Base-by-base conservation (phyloP, 2,329 filamentous ascomycete species). In the Penicillium sp. region DNA sequence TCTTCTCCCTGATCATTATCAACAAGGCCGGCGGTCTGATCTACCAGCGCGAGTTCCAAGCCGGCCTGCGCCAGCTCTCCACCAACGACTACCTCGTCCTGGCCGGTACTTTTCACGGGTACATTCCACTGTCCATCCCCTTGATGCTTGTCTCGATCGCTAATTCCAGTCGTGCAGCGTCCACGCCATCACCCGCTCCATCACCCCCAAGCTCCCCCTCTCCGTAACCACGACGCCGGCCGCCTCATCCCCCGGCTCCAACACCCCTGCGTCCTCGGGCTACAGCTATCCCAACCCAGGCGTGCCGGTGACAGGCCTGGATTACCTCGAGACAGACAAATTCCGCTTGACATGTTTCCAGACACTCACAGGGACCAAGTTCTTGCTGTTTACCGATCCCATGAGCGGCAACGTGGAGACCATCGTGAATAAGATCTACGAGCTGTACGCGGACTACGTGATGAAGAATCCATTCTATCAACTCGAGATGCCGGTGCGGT, bases 391-490 rank as follows among this genome's bases (percentile, higher is more conserved):
- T 64, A 96, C 93, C 39, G 93, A 97, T 67, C 83, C 83, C 11
- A 81, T 87, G 50, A 90, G 94, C 71, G 80, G 53, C 17, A 94
- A 94, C 59, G 83, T 94, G 26, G 93, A 97, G 57, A 76, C 80
- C 9, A 84, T 91, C 30, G 83, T 95, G 54, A 78, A 81, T 62
- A 85, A 81, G 65, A 84, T 96, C 57, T 97, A 98, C 65, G 93
- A 97, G 65, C 71, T 97, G 36, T 98, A 97, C 71, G 80, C 87
- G 35, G 93, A 98, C 68, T 97, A 87, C 64, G 93, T 98, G 54
- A 97, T 96, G 88, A 98, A 97, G 76, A 98, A 98, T 66, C 93
- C 93, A 1, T 98, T 98, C 63, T 97, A 97, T 70, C 90, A 93
- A 60, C 76, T 95, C 41, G 93, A 98, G 72, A 98, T 97, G 90